Evolutionary conservation across 2,329 filamentous ascomycete genomes (phyloP).

Genomic region (Aspergillus terreus): DNA sequence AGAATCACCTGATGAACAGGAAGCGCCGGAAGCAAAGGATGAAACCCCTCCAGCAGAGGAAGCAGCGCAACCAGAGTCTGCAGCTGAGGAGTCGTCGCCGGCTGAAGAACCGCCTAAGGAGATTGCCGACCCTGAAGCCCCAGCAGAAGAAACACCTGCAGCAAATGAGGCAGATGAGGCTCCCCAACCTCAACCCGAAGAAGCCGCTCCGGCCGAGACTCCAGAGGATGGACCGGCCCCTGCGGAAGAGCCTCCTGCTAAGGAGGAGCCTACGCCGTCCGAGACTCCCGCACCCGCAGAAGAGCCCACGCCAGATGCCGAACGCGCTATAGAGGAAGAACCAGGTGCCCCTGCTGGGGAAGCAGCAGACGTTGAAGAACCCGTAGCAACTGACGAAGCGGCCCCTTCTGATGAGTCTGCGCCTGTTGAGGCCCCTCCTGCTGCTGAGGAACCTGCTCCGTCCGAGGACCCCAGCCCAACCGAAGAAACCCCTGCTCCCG

Average conservation of each 20-base stretch:
- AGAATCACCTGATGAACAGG: background rate
- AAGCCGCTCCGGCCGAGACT: conserved; percentile 7
- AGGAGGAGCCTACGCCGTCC: conserved; percentile 7
- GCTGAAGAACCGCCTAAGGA: conserved; percentile 10
- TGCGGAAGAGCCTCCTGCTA: conserved; percentile 15
- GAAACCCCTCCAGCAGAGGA: conserved; percentile 17
- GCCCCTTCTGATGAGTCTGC: conserved; percentile 4
- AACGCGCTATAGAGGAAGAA: background rate
- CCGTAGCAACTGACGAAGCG: conserved; percentile 5
- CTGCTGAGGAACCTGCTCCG: conserved; percentile 8
- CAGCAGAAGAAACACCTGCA: conserved; percentile 10
- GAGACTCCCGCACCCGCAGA: conserved; percentile 15
- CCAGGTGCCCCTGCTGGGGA: conserved; percentile 3
- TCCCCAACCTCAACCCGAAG: conserved; percentile 4
- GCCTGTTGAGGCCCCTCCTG: background rate
- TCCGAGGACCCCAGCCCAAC: background rate
- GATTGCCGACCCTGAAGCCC: background rate
- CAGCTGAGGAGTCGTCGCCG: conserved; percentile 6
- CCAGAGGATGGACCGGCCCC: conserved; percentile 14
- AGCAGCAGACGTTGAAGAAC: conserved; percentile 11
- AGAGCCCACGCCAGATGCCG: background rate
- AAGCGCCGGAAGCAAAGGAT: background rate
- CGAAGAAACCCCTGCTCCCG: background rate
- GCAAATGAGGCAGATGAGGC: conserved; percentile 13
- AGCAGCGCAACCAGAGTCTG: background rate